These are phyloP conservation scores for Penicillium diatomitis DNA, from an alignment of 495 filamentous ascomycete species.

Conservation along the genomic window DNA sequence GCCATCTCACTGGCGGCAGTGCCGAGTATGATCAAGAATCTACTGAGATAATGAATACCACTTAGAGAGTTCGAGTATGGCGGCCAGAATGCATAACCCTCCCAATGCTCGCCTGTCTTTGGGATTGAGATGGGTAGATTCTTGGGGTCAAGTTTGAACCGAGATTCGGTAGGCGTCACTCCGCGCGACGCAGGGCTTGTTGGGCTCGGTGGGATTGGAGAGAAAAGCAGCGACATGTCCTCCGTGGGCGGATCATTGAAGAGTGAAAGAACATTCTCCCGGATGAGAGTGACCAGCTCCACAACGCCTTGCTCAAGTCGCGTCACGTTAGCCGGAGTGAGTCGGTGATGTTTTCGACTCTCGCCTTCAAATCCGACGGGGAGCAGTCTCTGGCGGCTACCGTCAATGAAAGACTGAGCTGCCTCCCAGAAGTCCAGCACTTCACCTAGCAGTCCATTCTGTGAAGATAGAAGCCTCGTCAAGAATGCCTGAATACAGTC, in stretches of 20 bases:
- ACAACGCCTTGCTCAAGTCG: conserved; percentile 69
- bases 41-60: conserved; percentile 75
- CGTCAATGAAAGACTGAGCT: conserved; percentile 81
- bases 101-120: conserved; percentile 70
- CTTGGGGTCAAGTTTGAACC: conserved; percentile 69
- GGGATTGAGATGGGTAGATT: conserved; percentile 72
- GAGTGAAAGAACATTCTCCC: conserved; percentile 66
- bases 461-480: conserved; percentile 55
- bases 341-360: conserved; percentile 72
- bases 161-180: conserved; percentile 48
- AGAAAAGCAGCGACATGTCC: conserved; percentile 77
- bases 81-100: conserved; percentile 95
- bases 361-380: conserved; percentile 79
- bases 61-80: conserved; percentile 84
- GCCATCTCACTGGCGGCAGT: conserved; percentile 83
- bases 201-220: conserved; percentile 66
- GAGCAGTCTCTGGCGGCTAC: conserved; percentile 69
- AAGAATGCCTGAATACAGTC: conserved; percentile 69
- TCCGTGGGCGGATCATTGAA: conserved; percentile 87
- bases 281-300: conserved; percentile 72
- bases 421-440: conserved; percentile 91
- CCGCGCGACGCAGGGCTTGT: conserved; percentile 49
- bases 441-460: conserved; percentile 76
- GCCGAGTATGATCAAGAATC: conserved; percentile 70
- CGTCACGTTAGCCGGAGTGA: conserved; percentile 58